Evolutionary conservation across 306 rosid species (phyloP), one percentile per base, ranked within the genome.

Genomic region (Acmispon strigosus): DNA sequence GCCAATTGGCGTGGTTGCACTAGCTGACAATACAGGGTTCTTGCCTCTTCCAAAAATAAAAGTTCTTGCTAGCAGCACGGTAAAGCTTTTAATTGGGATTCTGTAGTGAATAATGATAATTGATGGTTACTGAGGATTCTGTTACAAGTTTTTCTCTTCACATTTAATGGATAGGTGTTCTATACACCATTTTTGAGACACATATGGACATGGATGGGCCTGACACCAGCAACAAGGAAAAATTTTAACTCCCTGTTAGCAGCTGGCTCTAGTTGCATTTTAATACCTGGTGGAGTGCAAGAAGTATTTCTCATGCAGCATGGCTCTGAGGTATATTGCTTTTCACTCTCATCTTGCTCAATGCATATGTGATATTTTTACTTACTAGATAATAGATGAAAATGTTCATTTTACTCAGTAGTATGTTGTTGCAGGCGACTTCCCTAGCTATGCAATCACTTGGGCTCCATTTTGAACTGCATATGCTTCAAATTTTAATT

Each of bases 211-310:
- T 94, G 99, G 99, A 41, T 90, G 85, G 99, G 99, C 67, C 88
- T 91, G 51, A 13, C 91, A 20, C 53, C 92, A 5, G 97, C 90
- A 19, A 67, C 92, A 37, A 94, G 41, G 92, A 82, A 83, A 63
- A 91, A 87, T 48, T 91, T 91, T 43, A 19, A 48, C 59, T 87
- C 92, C 84, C 72, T 67, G 68, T 76, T 91, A 62, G 68, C 69
- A 14, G 79, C 90, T 72, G 99, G 97, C 37, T 83, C 80, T 84
- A 89, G 95, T 84, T 91, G 97, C 54, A 49, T 91, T 71, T 10
- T 94, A 61, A 87, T 85, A 67, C 99, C 99, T 54, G 99, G 99
- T 61, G 99, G 99, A 84, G 97, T 94, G 73, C 99, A 84, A 69
- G 99, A 94, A 85, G 66, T 91, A 60, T 87, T 81, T 81, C 82